A percentile compares a stretch with the other conserved stretches of the same genome.
These are phyloP conservation scores for Royoungia palumana DNA, from an alignment of 768 basidiomycete genomes.

Conservation along the genomic window DNA sequence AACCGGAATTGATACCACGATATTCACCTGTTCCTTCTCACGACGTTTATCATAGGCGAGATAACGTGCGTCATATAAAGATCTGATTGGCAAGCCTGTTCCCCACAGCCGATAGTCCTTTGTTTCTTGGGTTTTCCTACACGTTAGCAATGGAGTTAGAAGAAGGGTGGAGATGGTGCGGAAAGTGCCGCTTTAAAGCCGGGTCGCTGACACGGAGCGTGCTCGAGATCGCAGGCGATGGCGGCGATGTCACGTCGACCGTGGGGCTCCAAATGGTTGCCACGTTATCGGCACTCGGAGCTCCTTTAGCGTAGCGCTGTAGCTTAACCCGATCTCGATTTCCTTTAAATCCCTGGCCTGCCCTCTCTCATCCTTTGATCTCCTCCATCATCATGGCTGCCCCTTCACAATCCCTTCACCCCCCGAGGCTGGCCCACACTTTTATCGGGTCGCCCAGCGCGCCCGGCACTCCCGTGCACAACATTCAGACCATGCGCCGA, in stretches of 20 bases:
- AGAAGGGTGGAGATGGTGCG: constrained; percentile 19
- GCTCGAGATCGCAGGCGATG: constrained; percentile 2
- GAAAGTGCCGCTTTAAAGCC: constrained; percentile 33
- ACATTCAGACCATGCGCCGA: constrained; percentile 86
- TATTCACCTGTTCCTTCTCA: not conserved
- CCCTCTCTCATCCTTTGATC: constrained; percentile 7
- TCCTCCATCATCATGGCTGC: constrained; percentile 26
- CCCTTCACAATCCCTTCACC: constrained; percentile 49
- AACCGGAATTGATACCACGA: constrained; percentile 43
- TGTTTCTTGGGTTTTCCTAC: not conserved
- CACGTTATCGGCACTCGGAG: not conserved
- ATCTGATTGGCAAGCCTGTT: not conserved
- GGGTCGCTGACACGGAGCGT: constrained; percentile 6
- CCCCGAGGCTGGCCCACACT: constrained; percentile 67
- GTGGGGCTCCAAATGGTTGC: not conserved
- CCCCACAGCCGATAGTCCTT: no score
- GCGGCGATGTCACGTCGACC: constrained; percentile 2
- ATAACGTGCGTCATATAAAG: not conserved
- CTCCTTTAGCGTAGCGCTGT: not conserved
- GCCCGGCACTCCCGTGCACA: constrained; percentile 84
- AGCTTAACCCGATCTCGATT: not conserved
- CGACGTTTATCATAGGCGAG: not conserved
- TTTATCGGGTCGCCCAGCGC: constrained; percentile 73
- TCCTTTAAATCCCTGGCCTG: constrained; percentile 7
- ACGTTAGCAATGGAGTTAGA: not conserved